phyloP scores from a whole-genome alignment of 148 eudicot genomes.

The Nyssa sinensis region DNA sequence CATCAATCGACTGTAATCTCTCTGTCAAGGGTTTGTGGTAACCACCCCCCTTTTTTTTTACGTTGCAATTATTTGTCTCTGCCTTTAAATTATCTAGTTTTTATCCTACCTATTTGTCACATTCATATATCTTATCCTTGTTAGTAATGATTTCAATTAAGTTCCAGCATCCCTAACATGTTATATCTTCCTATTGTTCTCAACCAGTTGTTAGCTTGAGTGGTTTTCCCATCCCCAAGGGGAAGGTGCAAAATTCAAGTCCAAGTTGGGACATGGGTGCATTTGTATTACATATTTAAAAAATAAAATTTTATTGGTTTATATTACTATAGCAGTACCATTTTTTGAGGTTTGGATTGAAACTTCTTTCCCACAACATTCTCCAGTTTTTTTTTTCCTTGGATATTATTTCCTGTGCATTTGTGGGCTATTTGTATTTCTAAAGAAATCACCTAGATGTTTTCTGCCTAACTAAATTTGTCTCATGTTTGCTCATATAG shows the following conservation, averaged over 20 bases:
- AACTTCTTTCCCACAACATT: background rate
- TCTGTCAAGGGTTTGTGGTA: background rate
- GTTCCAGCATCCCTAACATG: background rate
- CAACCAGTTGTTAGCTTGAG: too few relatives aligned
- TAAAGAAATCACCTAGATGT: background rate
- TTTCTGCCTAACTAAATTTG: background rate
- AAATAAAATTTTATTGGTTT: too few relatives aligned
- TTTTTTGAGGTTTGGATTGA: background rate
- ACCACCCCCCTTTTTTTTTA: background rate
- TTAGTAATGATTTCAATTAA: background rate
- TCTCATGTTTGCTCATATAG: slow-evolving; percentile 30
- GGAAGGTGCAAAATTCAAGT: too few relatives aligned
- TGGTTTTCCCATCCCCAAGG: too few relatives aligned
- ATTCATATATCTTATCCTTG: background rate
- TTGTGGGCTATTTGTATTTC: background rate
- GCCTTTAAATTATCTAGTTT: background rate
- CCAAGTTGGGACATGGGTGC: too few relatives aligned
- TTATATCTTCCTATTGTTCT: background rate
- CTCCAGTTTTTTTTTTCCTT: background rate
- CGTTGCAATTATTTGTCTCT: background rate
- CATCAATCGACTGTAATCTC: background rate
- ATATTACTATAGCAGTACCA: background rate
- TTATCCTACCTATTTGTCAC: background rate
- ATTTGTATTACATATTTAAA: too few relatives aligned
- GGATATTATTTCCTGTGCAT: background rate